Conservation (phyloP, 352 stramenopile genomes). For the Pythium phragmiticola region DNA sequence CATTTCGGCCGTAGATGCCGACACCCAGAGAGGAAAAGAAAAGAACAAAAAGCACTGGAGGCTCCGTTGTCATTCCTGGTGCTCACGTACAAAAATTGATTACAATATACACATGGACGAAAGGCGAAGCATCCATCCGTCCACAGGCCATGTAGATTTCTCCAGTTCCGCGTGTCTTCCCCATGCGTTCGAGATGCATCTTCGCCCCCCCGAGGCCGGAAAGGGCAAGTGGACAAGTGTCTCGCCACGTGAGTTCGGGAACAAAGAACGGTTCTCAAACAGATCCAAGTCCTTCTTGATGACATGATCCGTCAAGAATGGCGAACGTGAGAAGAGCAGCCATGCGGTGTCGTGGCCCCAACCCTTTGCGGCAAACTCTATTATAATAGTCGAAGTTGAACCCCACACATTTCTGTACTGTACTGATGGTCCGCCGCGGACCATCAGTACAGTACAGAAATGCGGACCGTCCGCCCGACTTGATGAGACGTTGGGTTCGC, state of each 20-base stretch:
- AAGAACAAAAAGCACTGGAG: not conserved
- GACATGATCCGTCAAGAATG: not conserved
- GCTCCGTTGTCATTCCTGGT: not conserved
- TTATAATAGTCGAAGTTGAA: too few relatives aligned
- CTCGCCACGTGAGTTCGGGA: not conserved
- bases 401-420: not conserved
- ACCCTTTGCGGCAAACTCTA: conserved; percentile 8
- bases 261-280: too few relatives aligned
- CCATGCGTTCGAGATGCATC: too few relatives aligned
- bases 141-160: too few relatives aligned
- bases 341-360: not conserved
- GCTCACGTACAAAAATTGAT: conserved; percentile 15
- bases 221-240: not conserved
- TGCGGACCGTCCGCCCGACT: too few relatives aligned
- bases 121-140: not conserved
- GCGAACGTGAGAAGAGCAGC: not conserved
- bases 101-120: conserved; percentile 19
- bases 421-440: not conserved
- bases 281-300: too few relatives aligned
- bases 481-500: not conserved
- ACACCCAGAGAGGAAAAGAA: too few relatives aligned
- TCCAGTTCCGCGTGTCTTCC: too few relatives aligned
- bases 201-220: too few relatives aligned
- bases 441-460: too few relatives aligned
- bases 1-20: not conserved